Evolutionary conservation across 345 rosid species (phyloP).

Genomic region (Citrus glauca): DNA sequence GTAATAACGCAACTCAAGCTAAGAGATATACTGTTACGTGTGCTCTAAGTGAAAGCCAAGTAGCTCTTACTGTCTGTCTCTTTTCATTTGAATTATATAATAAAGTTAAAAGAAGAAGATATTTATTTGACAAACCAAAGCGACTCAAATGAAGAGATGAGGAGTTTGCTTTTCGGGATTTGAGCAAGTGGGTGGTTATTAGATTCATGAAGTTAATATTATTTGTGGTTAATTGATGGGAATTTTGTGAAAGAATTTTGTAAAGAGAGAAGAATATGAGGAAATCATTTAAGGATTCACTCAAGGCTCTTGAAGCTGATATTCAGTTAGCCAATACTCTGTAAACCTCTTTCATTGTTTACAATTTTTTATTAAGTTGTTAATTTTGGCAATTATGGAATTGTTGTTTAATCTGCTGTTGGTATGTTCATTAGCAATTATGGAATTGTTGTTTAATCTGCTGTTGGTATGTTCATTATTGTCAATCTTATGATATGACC

Average conservation of each 20-base stretch:
- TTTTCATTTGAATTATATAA: background rate
- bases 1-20: background rate
- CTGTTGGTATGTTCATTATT: background rate
- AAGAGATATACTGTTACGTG: conserved; percentile 47
- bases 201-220: background rate
- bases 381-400: background rate
- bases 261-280: conserved; percentile 39
- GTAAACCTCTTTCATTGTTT: conserved; percentile 38
- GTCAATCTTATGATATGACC: background rate
- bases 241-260: conserved; percentile 15
- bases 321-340: conserved; percentile 94
- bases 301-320: conserved; percentile 98
- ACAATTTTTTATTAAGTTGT: background rate
- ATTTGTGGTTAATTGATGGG: conserved; percentile 10
- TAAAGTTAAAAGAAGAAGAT: background rate
- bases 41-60: conserved; percentile 59
- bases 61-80: conserved; percentile 5
- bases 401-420: background rate
- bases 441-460: background rate
- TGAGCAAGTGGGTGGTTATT: background rate
- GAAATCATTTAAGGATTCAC: conserved; percentile 93
- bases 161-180: background rate
- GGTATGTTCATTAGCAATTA: background rate
- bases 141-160: background rate
- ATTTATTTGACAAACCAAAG: background rate